Percentiles rank a stretch among this genome's conserved stretches.
phyloP scores from a whole-genome alignment of 345 rosid species.

The Melaleuca quinquenervia region DNA sequence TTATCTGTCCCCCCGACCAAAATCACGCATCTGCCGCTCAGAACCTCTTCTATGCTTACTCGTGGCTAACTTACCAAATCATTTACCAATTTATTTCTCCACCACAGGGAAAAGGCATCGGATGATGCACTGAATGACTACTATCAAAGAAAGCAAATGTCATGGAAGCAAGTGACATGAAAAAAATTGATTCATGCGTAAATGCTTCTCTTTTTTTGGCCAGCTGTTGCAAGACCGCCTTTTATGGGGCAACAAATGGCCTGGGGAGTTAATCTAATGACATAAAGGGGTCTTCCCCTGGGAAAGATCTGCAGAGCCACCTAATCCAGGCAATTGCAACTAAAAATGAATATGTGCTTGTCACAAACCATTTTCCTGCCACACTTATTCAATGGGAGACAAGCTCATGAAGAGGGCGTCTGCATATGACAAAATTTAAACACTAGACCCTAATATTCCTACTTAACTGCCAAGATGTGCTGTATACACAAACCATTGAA shows the following conservation, averaged over 20 bases:
- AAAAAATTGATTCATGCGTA: neutral
- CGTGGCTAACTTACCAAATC: neutral
- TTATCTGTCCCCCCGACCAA: neutral
- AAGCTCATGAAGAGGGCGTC: neutral
- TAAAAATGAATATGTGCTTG: neutral
- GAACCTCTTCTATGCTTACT: neutral
- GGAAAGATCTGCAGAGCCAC: neutral
- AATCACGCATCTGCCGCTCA: neutral
- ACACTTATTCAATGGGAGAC: neutral
- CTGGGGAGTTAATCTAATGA: neutral
- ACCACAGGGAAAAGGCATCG: neutral
- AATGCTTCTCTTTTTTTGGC: neutral
- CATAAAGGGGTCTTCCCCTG: neutral
- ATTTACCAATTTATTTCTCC: neutral
- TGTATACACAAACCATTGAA: neutral
- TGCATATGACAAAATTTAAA: neutral
- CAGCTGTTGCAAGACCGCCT: neutral
- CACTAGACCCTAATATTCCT: neutral
- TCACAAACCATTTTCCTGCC: neutral
- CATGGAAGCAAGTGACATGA: neutral
- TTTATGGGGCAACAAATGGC: neutral
- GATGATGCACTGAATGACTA: neutral
- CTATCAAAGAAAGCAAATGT: neutral
- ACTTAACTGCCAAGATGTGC: neutral
- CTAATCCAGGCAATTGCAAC: neutral